Evolutionary conservation across 169 alveolate genomes (phyloP).

Genomic region (Plasmodium berghei): DNA sequence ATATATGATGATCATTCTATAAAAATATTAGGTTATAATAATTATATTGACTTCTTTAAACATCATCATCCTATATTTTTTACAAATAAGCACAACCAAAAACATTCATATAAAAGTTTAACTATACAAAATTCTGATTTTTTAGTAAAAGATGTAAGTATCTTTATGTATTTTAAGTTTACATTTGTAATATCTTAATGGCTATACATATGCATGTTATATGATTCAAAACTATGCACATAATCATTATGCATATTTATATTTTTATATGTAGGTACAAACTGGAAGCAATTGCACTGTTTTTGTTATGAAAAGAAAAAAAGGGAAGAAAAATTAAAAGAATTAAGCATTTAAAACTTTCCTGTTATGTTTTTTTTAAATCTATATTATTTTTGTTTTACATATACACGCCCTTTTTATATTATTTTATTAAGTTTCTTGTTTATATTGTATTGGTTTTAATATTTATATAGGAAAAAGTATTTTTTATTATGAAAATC

Average conservation of each 20-base stretch:
- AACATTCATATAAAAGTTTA: slow-evolving; percentile 40
- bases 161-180: neutral
- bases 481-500: neutral
- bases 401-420: neutral
- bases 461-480: neutral
- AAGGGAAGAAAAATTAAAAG: slow-evolving; percentile 29
- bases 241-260: slow-evolving; percentile 21
- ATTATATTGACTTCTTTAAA: slow-evolving; percentile 69
- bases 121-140: slow-evolving; percentile 55
- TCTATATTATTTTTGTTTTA: slow-evolving; percentile 20
- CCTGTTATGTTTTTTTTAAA: slow-evolving; percentile 6
- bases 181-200: too few species aligned
- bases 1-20: slow-evolving; percentile 54
- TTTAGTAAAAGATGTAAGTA: slow-evolving; percentile 68
- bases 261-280: slow-evolving; percentile 44
- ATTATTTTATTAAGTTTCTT: neutral
- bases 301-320: slow-evolving; percentile 65
- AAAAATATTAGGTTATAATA: slow-evolving; percentile 67
- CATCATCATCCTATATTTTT: slow-evolving; percentile 70
- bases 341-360: slow-evolving; percentile 34
- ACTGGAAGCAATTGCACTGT: slow-evolving; percentile 55
- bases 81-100: slow-evolving; percentile 55
- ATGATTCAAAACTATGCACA: neutral
- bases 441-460: neutral
- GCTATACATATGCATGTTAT: neutral